Percentiles rank a stretch among this genome's conserved stretches.
These are phyloP conservation scores for Amaranthus tricolor DNA, from an alignment of 179 eudicot species.

Conservation along the genomic window DNA sequence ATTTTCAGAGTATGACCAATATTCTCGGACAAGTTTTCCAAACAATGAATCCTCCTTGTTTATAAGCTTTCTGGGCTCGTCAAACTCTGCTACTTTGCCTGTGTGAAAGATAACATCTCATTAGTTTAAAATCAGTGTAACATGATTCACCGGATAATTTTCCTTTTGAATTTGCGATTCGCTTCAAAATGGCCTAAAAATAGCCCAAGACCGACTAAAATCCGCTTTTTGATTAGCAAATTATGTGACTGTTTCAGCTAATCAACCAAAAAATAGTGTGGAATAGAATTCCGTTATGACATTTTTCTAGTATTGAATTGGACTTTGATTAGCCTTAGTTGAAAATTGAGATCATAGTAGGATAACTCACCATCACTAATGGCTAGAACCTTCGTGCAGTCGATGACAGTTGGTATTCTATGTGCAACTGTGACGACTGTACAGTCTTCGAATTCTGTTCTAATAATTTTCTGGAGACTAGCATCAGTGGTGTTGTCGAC, in stretches of 20 bases:
- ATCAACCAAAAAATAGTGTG: no score
- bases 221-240: no score
- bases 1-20: constrained; percentile 25
- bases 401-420: constrained; percentile 31
- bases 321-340: no score
- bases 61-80: constrained; percentile 24
- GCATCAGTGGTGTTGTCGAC: constrained; percentile 30
- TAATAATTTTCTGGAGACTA: constrained; percentile 23
- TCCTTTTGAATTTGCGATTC: no score
- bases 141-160: no score
- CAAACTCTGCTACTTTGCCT: constrained; percentile 26
- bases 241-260: no score
- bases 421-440: constrained; percentile 33
- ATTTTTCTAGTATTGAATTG: no score
- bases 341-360: background rate
- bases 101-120: background rate
- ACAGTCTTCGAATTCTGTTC: constrained; percentile 20
- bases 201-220: no score
- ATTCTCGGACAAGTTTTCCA: constrained; percentile 27
- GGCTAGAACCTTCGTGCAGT: constrained; percentile 25
- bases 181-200: no score
- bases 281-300: no score
- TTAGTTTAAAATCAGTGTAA: background rate
- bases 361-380: constrained; percentile 23
- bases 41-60: constrained; percentile 22